phyloP scores from a whole-genome alignment of 345 rosid genomes.

The Erucastrum elatum region DNA sequence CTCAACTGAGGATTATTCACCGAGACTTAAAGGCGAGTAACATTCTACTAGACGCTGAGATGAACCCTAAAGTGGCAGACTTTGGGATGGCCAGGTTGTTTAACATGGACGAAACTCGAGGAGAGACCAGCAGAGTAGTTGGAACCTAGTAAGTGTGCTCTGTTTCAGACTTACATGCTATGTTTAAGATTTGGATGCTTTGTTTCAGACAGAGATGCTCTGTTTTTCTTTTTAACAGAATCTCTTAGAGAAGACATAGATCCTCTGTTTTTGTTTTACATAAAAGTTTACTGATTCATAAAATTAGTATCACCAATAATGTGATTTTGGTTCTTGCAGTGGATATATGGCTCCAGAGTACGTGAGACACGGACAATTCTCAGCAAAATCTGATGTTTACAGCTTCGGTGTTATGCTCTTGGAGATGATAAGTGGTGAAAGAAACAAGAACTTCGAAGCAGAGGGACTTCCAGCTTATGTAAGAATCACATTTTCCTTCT shows the following conservation, averaged over 20 bases:
- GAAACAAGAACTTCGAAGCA: conserved; percentile 46
- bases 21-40: conserved; percentile 43
- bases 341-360: conserved; percentile 67
- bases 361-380: conserved; percentile 46
- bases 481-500: conserved; percentile 9
- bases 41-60: conserved; percentile 36
- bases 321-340: conserved; percentile 26
- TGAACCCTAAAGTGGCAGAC: conserved; percentile 44
- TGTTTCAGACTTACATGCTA: background rate
- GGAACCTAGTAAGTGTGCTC: conserved; percentile 43
- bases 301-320: background rate
- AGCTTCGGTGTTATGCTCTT: conserved; percentile 56
- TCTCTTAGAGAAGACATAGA: background rate
- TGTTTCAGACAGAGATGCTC: background rate
- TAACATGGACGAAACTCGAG: conserved; percentile 39
- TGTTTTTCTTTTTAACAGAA: background rate
- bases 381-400: conserved; percentile 52
- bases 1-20: conserved; percentile 38
- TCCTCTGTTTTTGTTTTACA: background rate
- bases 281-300: background rate
- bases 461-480: conserved; percentile 38
- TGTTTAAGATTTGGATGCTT: background rate
- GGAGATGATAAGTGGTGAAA: conserved; percentile 51
- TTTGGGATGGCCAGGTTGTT: conserved; percentile 48
- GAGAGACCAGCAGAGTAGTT: conserved; percentile 38